These are phyloP conservation scores for Fusarium sp. DNA, from an alignment of 2,329 filamentous ascomycete species.

Conservation along the genomic window DNA sequence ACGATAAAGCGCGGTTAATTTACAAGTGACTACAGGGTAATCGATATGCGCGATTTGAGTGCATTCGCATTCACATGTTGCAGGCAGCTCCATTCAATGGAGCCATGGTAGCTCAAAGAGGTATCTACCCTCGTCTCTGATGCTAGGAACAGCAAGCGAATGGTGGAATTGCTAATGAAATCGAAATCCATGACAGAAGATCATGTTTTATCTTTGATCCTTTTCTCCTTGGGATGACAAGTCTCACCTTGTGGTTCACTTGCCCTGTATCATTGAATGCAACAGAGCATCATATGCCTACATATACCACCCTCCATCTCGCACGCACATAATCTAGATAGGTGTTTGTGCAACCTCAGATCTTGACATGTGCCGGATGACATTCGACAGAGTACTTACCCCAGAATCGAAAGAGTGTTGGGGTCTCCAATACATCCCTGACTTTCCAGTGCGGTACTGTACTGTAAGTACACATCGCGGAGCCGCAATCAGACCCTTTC, in stretches of 20 bases:
- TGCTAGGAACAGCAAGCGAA: conserved; percentile 6
- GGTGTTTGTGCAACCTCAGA: conserved; percentile 10
- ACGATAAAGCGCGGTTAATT: not conserved
- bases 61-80: conserved; percentile 25
- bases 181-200: conserved; percentile 33
- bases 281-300: not conserved
- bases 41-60: conserved; percentile 28
- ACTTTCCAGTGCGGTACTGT: not conserved
- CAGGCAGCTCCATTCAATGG: not conserved
- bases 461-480: conserved; percentile 19
- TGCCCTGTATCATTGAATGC: not conserved
- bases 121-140: not conserved
- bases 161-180: conserved; percentile 32
- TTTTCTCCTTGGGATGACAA: conserved; percentile 7
- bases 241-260: conserved; percentile 5
- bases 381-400: conserved; percentile 9
- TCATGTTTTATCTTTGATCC: conserved; percentile 27
- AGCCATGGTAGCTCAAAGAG: conserved; percentile 1
- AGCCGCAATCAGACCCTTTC: conserved; percentile 29
- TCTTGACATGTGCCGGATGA: conserved; percentile 20
- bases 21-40: not conserved
- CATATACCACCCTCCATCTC: not conserved
- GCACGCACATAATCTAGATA: conserved; percentile 7
- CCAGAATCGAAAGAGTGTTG: conserved; percentile 9
- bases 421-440: conserved; percentile 8